phyloP scores from a whole-genome alignment of 192 early-diverging fungal species.

The Backusella macrospora region DNA sequence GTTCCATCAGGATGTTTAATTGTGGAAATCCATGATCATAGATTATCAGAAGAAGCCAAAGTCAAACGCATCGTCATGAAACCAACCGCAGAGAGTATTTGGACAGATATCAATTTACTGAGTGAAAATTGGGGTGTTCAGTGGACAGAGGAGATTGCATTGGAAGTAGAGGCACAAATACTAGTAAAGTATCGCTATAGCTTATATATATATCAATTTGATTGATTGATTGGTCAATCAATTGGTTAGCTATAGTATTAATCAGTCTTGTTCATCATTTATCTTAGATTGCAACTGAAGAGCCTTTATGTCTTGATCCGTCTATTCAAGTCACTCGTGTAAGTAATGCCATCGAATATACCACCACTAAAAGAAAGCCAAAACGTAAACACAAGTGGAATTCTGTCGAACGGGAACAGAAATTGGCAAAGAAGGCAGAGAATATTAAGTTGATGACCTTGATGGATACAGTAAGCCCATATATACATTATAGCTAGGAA shows the following conservation, averaged over 20 bases:
- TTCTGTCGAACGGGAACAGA: constrained; percentile 68
- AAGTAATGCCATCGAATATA: constrained; percentile 67
- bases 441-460: constrained; percentile 70
- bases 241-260: no score
- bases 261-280: not conserved
- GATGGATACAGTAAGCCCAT: constrained; percentile 64
- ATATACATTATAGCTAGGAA: no score
- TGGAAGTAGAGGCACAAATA: constrained; percentile 68
- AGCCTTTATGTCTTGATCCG: constrained; percentile 68
- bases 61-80: constrained; percentile 48
- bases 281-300: constrained; percentile 61
- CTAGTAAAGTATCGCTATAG: constrained; percentile 39
- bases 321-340: constrained; percentile 68
- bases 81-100: constrained; percentile 55
- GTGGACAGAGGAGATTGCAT: constrained; percentile 56
- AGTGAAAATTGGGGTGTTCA: constrained; percentile 46
- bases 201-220: no score
- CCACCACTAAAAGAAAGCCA: constrained; percentile 52
- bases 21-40: constrained; percentile 71
- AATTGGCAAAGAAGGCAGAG: constrained; percentile 68
- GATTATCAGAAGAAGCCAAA: constrained; percentile 25
- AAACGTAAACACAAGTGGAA: constrained; percentile 71
- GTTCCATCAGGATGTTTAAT: constrained; percentile 58
- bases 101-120: constrained; percentile 55
- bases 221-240: not conserved